Base-by-base conservation (phyloP, 345 rosid species). In the Crucihimalaya himalaica region DNA sequence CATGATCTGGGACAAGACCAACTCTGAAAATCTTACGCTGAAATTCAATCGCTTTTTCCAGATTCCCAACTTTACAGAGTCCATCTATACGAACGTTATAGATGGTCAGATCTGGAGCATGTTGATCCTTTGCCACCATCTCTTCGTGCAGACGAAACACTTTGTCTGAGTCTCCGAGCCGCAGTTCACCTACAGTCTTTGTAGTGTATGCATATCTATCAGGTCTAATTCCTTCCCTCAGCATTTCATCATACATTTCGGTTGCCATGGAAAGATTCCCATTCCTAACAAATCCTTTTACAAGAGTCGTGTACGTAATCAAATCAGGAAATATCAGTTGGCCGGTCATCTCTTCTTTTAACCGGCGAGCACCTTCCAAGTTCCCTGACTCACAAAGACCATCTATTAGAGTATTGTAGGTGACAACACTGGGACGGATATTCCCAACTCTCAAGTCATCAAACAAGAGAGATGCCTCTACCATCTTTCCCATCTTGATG, bases 361-460 rank as follows among this genome's bases (percentile, higher is more conserved):
- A 84, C 80, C 67, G 76, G 68, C 25, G 81, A 45, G 92, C 92
- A 79, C 58, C 65, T 66, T 74, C 84, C 54, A 88, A 43, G 72
- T 85, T 69, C 63, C 90, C 87, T 21, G 74, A 32, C 83, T 86
- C 79, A 81, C 94, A 88, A 76, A 86, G 77, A 66, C 94, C 90
- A 73, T 88, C 79, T 9, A 90, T 80, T 54, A 88, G 84, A 62
- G 85, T 84, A 76, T 88, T 90, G 72, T 84, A 90, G 3, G 97
- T 90, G 61, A 85, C 73, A 29, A 79, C 25, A 48, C 74, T 81
- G 31, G 92, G 89, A 75, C 34, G 14, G 12, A 88, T 76, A 58
- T 76, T 72, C 59, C 69, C 70, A 50, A 18, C 68, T 65, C 78
- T 79, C 68, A 90, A 77, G 72, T 85, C 89, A 53, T 82, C 80